phyloP scores from a whole-genome alignment of 345 rosid species.

The Salix exigua region DNA sequence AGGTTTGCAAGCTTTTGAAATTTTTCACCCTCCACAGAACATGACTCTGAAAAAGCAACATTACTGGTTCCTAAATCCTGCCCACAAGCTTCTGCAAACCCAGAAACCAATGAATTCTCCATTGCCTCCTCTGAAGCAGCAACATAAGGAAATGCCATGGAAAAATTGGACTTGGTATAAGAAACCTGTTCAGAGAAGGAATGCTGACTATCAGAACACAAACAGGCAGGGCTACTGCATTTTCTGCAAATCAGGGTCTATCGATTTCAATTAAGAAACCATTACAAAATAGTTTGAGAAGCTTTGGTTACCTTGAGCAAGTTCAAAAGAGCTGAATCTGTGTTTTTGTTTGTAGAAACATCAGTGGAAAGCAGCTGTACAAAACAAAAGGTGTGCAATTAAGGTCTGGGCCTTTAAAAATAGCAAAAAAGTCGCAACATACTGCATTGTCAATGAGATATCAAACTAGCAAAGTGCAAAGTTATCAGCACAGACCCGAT shows the following conservation, averaged over 20 bases:
- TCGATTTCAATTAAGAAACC: not conserved
- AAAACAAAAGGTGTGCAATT: slow-evolving; percentile 12
- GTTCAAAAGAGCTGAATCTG: slow-evolving; percentile 52
- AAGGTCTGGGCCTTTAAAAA: not conserved
- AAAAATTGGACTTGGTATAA: slow-evolving; percentile 62
- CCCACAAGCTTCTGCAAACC: slow-evolving; percentile 63
- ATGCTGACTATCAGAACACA: slow-evolving; percentile 7
- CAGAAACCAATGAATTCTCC: slow-evolving; percentile 65
- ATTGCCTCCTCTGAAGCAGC: slow-evolving; percentile 64
- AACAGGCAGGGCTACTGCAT: not conserved
- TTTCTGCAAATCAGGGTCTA: not conserved
- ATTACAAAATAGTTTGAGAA: not conserved
- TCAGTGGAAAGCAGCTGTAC: slow-evolving; percentile 70
- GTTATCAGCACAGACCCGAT: not conserved
- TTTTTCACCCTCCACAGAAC: slow-evolving; percentile 56
- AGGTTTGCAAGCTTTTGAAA: slow-evolving; percentile 58
- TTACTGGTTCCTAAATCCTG: slow-evolving; percentile 40
- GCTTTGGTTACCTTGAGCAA: slow-evolving; percentile 57
- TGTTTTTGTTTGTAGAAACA: slow-evolving; percentile 50
- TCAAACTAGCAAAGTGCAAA: not conserved
- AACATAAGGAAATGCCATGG: slow-evolving; percentile 91
- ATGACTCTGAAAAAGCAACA: slow-evolving; percentile 70
- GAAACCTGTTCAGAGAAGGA: slow-evolving; percentile 49
- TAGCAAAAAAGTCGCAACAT: not conserved
- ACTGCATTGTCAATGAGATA: not conserved